Evolutionary conservation across 495 filamentous ascomycete genomes (phyloP), one percentile per base, ranked within the genome.

Genomic region (Tetracladium marchalianum): DNA sequence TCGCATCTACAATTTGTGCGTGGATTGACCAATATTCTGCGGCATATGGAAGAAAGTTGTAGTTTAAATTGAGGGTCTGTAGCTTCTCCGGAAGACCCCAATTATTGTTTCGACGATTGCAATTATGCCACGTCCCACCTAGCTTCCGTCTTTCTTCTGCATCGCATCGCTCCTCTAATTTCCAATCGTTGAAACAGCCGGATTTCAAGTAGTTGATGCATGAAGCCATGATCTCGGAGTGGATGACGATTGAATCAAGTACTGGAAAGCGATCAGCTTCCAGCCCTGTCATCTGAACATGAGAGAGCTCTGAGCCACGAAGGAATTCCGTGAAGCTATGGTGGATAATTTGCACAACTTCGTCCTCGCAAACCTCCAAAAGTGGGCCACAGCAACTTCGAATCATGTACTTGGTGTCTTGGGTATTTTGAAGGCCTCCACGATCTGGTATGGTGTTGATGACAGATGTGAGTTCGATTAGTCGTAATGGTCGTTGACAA

Each of bases 311-410:
- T 27, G 22, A 27, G 19, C 57, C 61, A 11, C 48, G 39, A 27
- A 74, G 58, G 51, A 65, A 74, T 46, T 74, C 72, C 1, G 70
- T 72, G 13, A 74, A 62, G 8, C 69, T 71, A 48, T 73, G 72
- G 38, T 76, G 72, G 24, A 73, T 57, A 12, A 74, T 62, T 13
- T 50, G 64, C 13, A 75, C 58, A 0, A 66, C 70, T 44, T 75
- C 71, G 37, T 75, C 69, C 16, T 57, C 53, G 4, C 66, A 58
- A 13, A 75, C 62, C 42, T 73, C 64, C 1, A 76, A 56, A 22
- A 76, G 56, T 10, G 72, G 67, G 3, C 72, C 72, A 51, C 68
- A 72, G 19, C 54, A 51, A 16, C 42, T 36, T n/a, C 53, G 49
- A 9, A 62, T 47, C 10, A 59, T 41, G 2, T 45, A 18, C 41